These are phyloP conservation scores for Fusarium phyllophilum DNA, from an alignment of 2,329 filamentous ascomycete genomes.

Conservation along the genomic window DNA sequence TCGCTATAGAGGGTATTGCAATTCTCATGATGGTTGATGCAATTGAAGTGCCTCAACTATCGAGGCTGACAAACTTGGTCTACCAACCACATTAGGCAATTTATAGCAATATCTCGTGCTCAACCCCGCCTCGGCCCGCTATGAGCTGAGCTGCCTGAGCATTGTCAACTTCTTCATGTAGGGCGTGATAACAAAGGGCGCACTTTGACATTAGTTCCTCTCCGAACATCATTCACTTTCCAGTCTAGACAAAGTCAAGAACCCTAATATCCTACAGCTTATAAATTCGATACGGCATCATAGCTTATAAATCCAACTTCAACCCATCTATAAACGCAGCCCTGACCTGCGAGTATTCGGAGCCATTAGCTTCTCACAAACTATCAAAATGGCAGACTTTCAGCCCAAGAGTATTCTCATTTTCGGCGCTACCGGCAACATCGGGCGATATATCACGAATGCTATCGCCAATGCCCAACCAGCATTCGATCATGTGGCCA, in stretches of 20 bases:
- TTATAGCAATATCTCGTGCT: neutral
- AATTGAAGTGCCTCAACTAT: neutral
- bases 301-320: slow-evolving; percentile 9
- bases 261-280: neutral
- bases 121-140: neutral
- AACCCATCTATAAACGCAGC: neutral
- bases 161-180: neutral
- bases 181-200: neutral
- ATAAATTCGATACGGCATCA: neutral
- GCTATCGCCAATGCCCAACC: slow-evolving; percentile 50
- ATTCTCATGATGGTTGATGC: neutral
- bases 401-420: slow-evolving; percentile 37
- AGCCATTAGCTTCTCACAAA: neutral
- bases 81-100: neutral
- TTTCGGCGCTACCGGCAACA: slow-evolving; percentile 55
- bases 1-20: neutral
- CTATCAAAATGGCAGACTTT: slow-evolving; percentile 31
- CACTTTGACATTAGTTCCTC: neutral
- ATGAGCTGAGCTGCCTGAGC: neutral
- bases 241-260: neutral
- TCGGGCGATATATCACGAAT: slow-evolving; percentile 54
- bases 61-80: neutral
- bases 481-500: slow-evolving; percentile 47
- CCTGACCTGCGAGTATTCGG: neutral
- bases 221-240: neutral